phyloP scores from a whole-genome alignment of 2,329 filamentous ascomycete species.

The Alternaria angustiovoidea region DNA sequence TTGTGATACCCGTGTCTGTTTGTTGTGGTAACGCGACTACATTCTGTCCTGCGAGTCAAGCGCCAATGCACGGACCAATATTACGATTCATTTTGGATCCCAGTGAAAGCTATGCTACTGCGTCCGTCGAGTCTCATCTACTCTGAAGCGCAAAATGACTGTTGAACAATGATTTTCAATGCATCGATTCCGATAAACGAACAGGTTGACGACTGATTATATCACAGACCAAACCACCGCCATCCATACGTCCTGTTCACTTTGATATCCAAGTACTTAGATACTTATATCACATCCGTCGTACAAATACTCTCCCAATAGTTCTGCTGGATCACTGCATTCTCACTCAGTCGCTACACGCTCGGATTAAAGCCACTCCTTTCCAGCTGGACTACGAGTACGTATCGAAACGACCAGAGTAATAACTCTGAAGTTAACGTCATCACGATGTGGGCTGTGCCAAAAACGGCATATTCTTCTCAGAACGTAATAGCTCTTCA shows the following conservation, averaged over 20 bases:
- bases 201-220: background rate
- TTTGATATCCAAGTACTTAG: background rate
- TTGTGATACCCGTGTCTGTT: conserved; percentile 25
- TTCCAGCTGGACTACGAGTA: background rate
- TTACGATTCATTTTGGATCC: background rate
- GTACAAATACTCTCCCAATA: background rate
- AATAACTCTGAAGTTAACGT: background rate
- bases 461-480: background rate
- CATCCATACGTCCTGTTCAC: background rate
- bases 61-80: conserved; percentile 6
- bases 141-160: background rate
- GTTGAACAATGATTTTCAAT: background rate
- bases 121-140: background rate
- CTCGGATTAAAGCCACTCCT: background rate
- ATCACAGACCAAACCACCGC: background rate
- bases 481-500: background rate
- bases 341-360: background rate
- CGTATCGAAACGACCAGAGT: background rate
- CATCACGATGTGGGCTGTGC: background rate
- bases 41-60: conserved; percentile 11
- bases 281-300: background rate
- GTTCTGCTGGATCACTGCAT: background rate
- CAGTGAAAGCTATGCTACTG: background rate
- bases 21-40: conserved; percentile 30
- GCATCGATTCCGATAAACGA: background rate